These are phyloP conservation scores for Lactarius indigo DNA, from an alignment of 768 basidiomycete species.

Conservation along the genomic window DNA sequence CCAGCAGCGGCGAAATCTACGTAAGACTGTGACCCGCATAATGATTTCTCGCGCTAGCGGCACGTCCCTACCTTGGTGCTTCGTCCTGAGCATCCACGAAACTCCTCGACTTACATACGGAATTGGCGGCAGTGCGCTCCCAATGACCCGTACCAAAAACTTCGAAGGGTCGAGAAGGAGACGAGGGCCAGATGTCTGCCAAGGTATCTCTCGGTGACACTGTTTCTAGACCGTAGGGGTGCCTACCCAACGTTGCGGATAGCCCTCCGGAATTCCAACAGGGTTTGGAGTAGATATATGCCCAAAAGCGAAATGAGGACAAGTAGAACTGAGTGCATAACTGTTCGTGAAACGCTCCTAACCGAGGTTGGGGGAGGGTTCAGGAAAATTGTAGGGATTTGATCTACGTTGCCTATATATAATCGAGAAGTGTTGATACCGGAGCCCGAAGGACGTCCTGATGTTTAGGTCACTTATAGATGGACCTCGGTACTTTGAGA, in stretches of 20 bases:
- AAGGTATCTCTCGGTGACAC: neutral
- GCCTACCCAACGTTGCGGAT: slow-evolving; percentile 8
- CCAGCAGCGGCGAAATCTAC: slow-evolving; percentile 16
- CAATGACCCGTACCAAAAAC: neutral
- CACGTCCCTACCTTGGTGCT: slow-evolving; percentile 6
- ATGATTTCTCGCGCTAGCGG: too few species aligned
- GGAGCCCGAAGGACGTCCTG: too few species aligned
- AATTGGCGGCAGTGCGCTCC: neutral
- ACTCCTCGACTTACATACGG: neutral
- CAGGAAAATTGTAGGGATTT: neutral
- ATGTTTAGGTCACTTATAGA: too few species aligned
- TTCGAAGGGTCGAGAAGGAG: neutral
- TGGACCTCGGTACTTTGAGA: too few species aligned
- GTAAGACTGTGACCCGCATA: neutral
- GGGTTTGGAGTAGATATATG: neutral
- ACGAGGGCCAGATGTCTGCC: slow-evolving; percentile 10
- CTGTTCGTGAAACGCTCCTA: neutral
- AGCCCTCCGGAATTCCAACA: slow-evolving; percentile 9
- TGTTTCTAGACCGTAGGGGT: neutral
- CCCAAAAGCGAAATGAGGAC: neutral
- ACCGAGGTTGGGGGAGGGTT: neutral
- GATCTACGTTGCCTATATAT: too few species aligned
- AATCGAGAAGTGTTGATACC: too few species aligned
- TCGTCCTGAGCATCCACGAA: neutral
- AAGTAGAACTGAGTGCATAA: neutral